A percentile compares a stretch with the other conserved stretches of the same genome.
Evolutionary conservation across 2,329 filamentous ascomycete species (phyloP).

Genomic region (Diaporthe aspalathi): DNA sequence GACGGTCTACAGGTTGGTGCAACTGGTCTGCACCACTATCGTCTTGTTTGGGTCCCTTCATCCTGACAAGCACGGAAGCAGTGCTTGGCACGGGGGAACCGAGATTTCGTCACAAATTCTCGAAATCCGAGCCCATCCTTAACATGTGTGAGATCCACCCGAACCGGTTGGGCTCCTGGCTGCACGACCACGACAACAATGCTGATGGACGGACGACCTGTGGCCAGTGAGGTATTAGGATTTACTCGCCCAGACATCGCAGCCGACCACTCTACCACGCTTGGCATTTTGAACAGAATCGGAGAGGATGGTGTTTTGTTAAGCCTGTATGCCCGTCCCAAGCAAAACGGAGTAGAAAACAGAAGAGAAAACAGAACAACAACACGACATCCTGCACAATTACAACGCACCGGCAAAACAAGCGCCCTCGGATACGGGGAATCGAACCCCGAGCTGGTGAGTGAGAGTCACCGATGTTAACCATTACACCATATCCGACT

Average conservation of each 20-base stretch:
- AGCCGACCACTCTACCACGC: too few species aligned
- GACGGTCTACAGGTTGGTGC: neutral
- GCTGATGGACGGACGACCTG: too few species aligned
- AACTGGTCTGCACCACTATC: neutral
- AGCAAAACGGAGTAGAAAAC: too few species aligned
- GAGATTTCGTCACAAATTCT: conserved; percentile 16
- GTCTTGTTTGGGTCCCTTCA: neutral
- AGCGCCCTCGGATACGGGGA: conserved; percentile 30
- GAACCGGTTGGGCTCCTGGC: neutral
- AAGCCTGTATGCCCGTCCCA: too few species aligned
- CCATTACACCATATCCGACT: conserved; percentile 33
- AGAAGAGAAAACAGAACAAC: neutral
- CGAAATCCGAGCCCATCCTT: neutral
- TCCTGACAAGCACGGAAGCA: neutral
- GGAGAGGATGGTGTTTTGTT: too few species aligned
- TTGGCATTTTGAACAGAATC: too few species aligned
- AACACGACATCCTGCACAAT: too few species aligned
- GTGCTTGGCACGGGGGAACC: conserved; percentile 20
- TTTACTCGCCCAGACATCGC: too few species aligned
- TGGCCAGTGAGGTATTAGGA: too few species aligned
- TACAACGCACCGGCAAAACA: neutral
- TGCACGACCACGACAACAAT: neutral
- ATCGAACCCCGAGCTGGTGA: conserved; percentile 35
- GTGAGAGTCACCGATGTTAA: conserved; percentile 34
- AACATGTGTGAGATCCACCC: conserved; percentile 9